Percentiles rank a stretch among this genome's conserved stretches.
Evolutionary conservation across 371 early-diverging fungal genomes (phyloP).

Genomic region (Rhizoclosmatium hyalinum): DNA sequence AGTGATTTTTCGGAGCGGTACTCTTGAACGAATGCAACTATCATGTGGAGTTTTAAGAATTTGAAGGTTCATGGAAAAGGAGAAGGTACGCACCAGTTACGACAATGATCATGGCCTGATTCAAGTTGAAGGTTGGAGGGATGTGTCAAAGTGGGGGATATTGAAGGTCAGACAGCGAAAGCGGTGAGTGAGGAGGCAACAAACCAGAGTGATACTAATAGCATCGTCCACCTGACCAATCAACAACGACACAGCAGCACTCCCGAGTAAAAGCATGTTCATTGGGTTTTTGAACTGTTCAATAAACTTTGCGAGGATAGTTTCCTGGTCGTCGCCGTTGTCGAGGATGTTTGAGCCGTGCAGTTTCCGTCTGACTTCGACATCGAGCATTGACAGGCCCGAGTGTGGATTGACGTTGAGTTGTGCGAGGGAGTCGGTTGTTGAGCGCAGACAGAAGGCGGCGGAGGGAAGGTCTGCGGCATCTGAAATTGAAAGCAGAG

Average conservation of each 20-base stretch:
- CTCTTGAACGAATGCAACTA: conserved; percentile 92
- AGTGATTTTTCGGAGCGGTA: conserved; percentile 86
- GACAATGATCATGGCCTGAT: conserved; percentile 84
- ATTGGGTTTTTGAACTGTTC: conserved; percentile 84
- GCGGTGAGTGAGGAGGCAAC: conserved; percentile 9
- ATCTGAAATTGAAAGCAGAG: too few relatives aligned
- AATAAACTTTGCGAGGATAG: conserved; percentile 69
- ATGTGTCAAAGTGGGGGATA: not conserved
- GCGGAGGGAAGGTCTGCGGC: conserved; percentile 14
- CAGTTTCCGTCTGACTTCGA: conserved; percentile 26
- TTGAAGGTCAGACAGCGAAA: not conserved
- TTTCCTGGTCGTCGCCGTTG: conserved; percentile 60
- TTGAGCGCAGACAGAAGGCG: not conserved
- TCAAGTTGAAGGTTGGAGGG: not conserved
- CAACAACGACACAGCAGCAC: conserved; percentile 81
- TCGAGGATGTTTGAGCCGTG: conserved; percentile 67
- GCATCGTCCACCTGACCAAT: conserved; percentile 94
- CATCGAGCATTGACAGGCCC: conserved; percentile 31
- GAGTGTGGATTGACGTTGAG: not conserved
- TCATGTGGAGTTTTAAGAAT: not conserved
- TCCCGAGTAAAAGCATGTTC: conserved; percentile 86
- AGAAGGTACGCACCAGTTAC: conserved; percentile 68
- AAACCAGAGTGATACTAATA: conserved; percentile 88
- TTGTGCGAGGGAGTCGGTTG: conserved; percentile 9
- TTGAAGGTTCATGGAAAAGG: not conserved